Evolutionary conservation across 495 filamentous ascomycete genomes (phyloP), one percentile per base, ranked within the genome.

Genomic region (Friedmanniomyces simplex): DNA sequence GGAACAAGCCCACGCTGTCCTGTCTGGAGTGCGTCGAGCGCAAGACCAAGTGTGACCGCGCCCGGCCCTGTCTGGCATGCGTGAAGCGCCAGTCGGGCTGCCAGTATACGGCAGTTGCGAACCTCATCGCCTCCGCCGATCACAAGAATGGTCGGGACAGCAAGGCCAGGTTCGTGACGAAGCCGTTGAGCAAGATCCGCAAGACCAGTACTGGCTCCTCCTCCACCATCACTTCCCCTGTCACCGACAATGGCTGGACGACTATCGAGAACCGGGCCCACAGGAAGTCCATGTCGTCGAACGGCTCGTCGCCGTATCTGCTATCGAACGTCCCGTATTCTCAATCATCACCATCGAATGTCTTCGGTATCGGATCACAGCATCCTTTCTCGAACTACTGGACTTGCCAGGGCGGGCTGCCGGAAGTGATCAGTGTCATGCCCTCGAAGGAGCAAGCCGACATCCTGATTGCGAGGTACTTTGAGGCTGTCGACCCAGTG

Each of bases 301-400:
- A 68, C 12, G 59, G 39, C 42, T 73, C 65, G 63, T 80, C 64
- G 70, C 78, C 54, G 32, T 81, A 80, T 20, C 75, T 87, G 22
- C 74, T 87, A 22, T 84, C 82, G 50, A 80, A 87, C 66, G 75
- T 86, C 6, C 82, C 84, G 18, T 80, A 81, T 62, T 82, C 83
- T 0, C 71, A 77, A 22, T 77, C 79, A 0, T 77, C 79, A 28
- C 77, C 79, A 16, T 82, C 79, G 42, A 85, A 83, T 53, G 81
- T 87, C 39, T 88, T 87, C 67, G 84, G 82, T n/a, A 75, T 82
- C 50, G 78, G 79, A 18, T 76, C 76, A 5, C 81, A 83, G 68
- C 81, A 86, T 53, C 80, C 81, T 1, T 86, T 85, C 61, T 79
- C 81, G 61, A 88, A 88, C 66, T 88, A 88, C 67, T 88, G 85